Base-by-base conservation (phyloP, 1,284 basidiomycete genomes). In the Melampsora larici-populina region DNA sequence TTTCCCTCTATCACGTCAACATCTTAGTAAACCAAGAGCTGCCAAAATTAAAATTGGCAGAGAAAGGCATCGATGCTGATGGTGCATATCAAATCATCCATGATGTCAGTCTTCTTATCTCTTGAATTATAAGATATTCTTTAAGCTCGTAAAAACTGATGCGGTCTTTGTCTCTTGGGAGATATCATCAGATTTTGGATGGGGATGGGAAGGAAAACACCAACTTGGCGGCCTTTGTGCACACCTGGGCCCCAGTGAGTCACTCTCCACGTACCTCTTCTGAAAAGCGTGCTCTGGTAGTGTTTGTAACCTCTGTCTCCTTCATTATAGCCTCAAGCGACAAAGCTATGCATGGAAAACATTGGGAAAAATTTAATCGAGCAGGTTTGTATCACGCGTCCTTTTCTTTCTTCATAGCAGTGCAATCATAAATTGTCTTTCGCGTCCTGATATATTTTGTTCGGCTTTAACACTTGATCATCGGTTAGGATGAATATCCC, bases 321-420 rank as follows among this genome's bases (percentile, higher is more conserved):
- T 0, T 46, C 11, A 46, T 15, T 74, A 71, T 78, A 81, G 68
- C 84, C 86, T 78, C 84, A 88, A 81, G 89, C 89, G 72, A 87
- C 90, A 89, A 79, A 89, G 80, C 87, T 94, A 79, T 89, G 92
- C 86, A 81, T 87, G 68, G 93, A 94, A 85, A 94, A 94, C 83
- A 88, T 94, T 26, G 76, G 40, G 40, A 75, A 84, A 85, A 95
- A 94, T 83, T 85, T 94, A 68, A 93, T 94, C 70, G 94, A 93
- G 83, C 90, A 90, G 81, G 94, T 96, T 82, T 94, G 96, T 84
- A 97, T 97, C 84, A 93, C 93, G n/a, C 11, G 6, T 46, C 1
- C 6, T 17, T 13, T 46, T 46, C 43, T 46, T 15, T 46, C 43
- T 46, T 46, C 9, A 46, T 46, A 46, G 9, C 6, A 13, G 0